Conservation (phyloP, 768 basidiomycete species). For the Lactarius trivialis region DNA sequence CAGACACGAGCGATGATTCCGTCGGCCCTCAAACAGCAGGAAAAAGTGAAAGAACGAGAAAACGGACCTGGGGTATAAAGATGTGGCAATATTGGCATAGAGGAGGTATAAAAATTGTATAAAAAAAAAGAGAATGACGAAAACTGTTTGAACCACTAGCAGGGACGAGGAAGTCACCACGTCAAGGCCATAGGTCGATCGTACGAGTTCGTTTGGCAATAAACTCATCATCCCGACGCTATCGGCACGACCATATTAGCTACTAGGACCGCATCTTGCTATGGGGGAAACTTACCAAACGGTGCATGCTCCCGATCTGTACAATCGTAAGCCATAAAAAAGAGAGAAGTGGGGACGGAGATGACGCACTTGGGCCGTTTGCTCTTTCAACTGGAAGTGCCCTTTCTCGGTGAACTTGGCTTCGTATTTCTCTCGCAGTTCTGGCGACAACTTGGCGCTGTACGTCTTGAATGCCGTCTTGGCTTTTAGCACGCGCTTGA, state of each 20-base stretch:
- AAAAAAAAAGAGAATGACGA: not conserved
- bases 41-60: not conserved
- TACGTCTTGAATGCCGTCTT: not conserved
- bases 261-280: not conserved
- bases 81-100: not conserved
- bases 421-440: not conserved
- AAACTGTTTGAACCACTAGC: not conserved
- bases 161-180: not conserved
- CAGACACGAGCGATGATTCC: not conserved
- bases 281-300: slow-evolving; percentile 1
- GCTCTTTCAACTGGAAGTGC: not conserved
- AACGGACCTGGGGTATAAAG: not conserved
- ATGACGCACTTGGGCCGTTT: slow-evolving; percentile 2
- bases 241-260: not conserved
- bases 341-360: not conserved
- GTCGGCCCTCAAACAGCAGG: not conserved
- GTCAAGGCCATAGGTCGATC: not conserved
- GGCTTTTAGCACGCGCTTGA: slow-evolving; percentile 5
- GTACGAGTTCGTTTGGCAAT: not conserved
- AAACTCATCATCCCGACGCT: slow-evolving; percentile 2
- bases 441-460: not conserved
- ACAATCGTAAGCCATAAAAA: not conserved
- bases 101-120: not conserved
- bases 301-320: slow-evolving; percentile 3
- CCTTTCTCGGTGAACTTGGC: not conserved